These are phyloP conservation scores for Arctium minus DNA, from an alignment of 129 eudicot genomes.

Conservation along the genomic window DNA sequence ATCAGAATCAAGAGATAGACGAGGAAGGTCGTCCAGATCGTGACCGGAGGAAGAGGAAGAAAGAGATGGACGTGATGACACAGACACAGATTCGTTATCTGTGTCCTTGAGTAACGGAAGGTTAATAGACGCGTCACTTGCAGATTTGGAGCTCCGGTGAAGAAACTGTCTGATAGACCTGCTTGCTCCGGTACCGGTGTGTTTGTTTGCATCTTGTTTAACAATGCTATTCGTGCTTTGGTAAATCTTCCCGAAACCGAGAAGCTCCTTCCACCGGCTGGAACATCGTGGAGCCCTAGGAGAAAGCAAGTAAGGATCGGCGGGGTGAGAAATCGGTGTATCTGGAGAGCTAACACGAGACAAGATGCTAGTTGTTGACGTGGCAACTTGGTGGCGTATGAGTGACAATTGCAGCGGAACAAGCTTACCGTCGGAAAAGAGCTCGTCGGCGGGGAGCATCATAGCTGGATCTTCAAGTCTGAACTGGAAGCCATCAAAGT, in stretches of 20 bases:
- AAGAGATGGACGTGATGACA: slow-evolving; percentile 61
- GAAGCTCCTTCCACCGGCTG: slow-evolving; percentile 78
- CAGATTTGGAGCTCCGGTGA: slow-evolving; percentile 53
- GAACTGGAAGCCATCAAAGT: slow-evolving; percentile 70
- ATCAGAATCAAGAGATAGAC: slow-evolving; percentile 66
- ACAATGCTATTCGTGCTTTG: slow-evolving; percentile 34
- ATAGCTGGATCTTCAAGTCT: slow-evolving; percentile 60
- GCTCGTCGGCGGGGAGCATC: slow-evolving; percentile 81
- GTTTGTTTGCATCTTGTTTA: slow-evolving; percentile 33
- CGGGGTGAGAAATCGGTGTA: slow-evolving; percentile 33
- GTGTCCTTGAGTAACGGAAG: slow-evolving; percentile 55
- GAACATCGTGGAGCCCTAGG: slow-evolving; percentile 96
- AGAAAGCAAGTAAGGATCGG: slow-evolving; percentile 63
- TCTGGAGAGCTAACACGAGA: slow-evolving; percentile 37
- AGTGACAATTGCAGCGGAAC: slow-evolving; percentile 50
- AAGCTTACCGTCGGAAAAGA: slow-evolving; percentile 76
- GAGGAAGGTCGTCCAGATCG: slow-evolving; percentile 67
- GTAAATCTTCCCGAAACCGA: slow-evolving; percentile 62
- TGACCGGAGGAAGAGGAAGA: slow-evolving; percentile 74
- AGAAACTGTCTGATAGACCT: slow-evolving; percentile 57
- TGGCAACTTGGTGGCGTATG: slow-evolving; percentile 28
- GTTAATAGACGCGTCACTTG: slow-evolving; percentile 45
- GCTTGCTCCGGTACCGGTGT: neutral
- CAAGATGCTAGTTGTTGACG: neutral
- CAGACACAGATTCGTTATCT: slow-evolving; percentile 45